Evolutionary conservation across 179 eudicot species (phyloP), one percentile per base, ranked within the genome.

Genomic region (Nepenthes alata): DNA sequence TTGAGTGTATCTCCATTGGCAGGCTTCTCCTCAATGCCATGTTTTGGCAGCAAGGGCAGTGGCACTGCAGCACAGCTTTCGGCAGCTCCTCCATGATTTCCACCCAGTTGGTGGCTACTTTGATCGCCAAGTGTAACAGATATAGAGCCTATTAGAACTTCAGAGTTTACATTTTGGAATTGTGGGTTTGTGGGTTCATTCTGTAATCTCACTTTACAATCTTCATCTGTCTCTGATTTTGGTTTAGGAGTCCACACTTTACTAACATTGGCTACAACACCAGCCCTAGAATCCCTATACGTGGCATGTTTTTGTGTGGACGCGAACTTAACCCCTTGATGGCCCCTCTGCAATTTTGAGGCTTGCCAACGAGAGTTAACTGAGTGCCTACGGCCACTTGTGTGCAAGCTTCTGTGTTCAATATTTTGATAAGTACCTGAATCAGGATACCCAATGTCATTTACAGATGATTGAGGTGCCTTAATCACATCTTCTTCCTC

Each of bases 101-200:
- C 71, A 35, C 55, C 63, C 39, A 58, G 84, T 49, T 75, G 69
- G 62, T 63, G 72, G 48, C 51, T 39, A 59, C 35, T 57, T 71
- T 59, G 55, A 66, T 56, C 75, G 52, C 73, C 82, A 57, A 89
- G 72, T 1, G 79, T 68, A 25, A 93, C 85, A 60, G 95, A 52
- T 62, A 93, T 87, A 61, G 99, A 89, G 62, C 99, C 99, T 61
- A 93, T 83, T 62, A 93, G 70, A 59, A 89, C 72, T 72, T 87
- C 84, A 66, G 78, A 59, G 58, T 72, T 74, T 49, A 58, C 74
- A 37, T 44, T 81, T 70, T 71, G 72, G 55, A 62, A 69, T 5
- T 71, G 55, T 50, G 62, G 71, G 60, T 60, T 61, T 62, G 55
- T 67, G 51, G 63, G 68, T 61, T 72, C 78, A 11, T 59, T 70